Conservation (phyloP, 352 stramenopile genomes). For the Salisapilia sapeloensis region DNA sequence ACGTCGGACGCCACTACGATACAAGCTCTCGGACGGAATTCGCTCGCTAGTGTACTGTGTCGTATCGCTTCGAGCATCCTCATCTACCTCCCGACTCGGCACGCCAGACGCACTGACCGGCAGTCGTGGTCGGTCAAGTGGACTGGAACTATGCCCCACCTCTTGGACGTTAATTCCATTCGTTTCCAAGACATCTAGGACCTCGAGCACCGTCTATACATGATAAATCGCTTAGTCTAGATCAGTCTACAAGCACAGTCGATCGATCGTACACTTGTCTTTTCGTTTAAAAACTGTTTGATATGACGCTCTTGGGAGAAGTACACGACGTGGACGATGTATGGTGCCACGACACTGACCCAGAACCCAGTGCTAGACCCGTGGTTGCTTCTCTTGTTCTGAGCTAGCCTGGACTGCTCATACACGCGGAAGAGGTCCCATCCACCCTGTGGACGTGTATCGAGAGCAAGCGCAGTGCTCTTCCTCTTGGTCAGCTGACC, state of each 20-base stretch:
- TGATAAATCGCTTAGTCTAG: too few species aligned
- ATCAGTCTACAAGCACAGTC: neutral
- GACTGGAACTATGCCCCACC: neutral
- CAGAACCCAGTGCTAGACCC: slow-evolving; percentile 26
- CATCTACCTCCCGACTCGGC: neutral
- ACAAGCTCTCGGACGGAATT: too few species aligned
- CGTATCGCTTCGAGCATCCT: too few species aligned
- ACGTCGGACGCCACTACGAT: too few species aligned
- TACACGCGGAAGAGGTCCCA: slow-evolving; percentile 26
- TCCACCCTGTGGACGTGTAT: slow-evolving; percentile 13
- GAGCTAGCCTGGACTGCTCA: slow-evolving; percentile 15
- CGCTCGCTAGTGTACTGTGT: too few species aligned
- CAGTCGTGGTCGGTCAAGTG: neutral
- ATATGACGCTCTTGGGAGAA: slow-evolving; percentile 54
- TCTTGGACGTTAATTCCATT: neutral
- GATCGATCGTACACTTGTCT: slow-evolving; percentile 31
- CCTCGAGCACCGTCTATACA: neutral
- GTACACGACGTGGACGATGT: slow-evolving; percentile 57
- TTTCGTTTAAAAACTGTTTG: slow-evolving; percentile 38
- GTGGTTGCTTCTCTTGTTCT: slow-evolving; percentile 8
- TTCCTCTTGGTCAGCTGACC: slow-evolving; percentile 11
- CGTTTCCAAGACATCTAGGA: neutral
- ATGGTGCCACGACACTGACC: slow-evolving; percentile 52
- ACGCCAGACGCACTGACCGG: neutral
- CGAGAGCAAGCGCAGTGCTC: slow-evolving; percentile 20